Base-by-base conservation (phyloP, 352 stramenopile species). In the Pythium aristosporum region DNA sequence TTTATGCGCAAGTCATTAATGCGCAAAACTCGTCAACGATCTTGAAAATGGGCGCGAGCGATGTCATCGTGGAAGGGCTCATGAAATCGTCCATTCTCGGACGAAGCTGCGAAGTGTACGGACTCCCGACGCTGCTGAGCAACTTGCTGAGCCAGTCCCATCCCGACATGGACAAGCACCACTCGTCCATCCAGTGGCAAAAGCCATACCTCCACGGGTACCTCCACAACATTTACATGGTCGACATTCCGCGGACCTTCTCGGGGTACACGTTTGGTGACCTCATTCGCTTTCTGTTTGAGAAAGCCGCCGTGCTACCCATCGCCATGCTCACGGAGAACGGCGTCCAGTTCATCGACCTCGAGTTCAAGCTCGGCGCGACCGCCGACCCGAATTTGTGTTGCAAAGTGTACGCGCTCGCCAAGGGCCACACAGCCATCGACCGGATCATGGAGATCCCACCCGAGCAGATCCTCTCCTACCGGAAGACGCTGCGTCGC, bases 1-100 rank as follows among this genome's bases (percentile, higher is more conserved):
- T 93, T 18, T 93, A 89, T 65, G 76, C 81, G 5, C 80, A 93
- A 65, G 82, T 93, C 21, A 85, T 93, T 65, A 86, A 86, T 57
- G 76, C 77, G 1, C 59, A 79, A 20, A 89, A 90, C 43, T 75
- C 84, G 2, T 64, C 76, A 5, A 88, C 80, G 21, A 80, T 91
- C 43, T 63, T 90, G 1, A 91, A 89, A 32, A 90, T 89, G 75
- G 85, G 85, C 0, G 82, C 85, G 2, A 91, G 69, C 34, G 82
- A 91, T 50, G 82, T 93, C 15, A 67, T 93, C 3, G 79, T 87
- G 10, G 64, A 89, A 21, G 77, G 82, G 18, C 74, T 88, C 42
- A 71, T 93, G 43, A 91, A 93, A 53, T 89, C 87, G 43, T 85
- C 80, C 15, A 81, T 93, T 28, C 57, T 93, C 8, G 85, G 74